phyloP scores from a whole-genome alignment of 495 filamentous ascomycete genomes.

The Rhizodiscina lignyota region DNA sequence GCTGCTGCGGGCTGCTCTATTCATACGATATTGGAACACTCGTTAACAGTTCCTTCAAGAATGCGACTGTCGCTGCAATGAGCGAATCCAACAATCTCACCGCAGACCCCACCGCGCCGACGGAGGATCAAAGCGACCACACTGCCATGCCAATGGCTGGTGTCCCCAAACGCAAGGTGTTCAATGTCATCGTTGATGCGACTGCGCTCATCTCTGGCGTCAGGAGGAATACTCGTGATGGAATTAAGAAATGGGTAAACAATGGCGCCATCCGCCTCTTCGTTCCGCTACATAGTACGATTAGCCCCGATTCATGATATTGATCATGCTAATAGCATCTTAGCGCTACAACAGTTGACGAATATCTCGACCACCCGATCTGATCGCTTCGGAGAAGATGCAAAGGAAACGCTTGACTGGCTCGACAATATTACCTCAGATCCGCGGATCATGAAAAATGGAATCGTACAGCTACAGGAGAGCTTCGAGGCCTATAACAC shows the following conservation, averaged over 20 bases:
- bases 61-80: no score
- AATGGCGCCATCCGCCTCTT: slow-evolving; percentile 47
- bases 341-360: no score
- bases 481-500: not conserved
- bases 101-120: no score
- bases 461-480: slow-evolving; percentile 10
- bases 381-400: slow-evolving; percentile 40
- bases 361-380: slow-evolving; percentile 37
- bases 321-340: slow-evolving; percentile 1
- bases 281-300: slow-evolving; percentile 53
- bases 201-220: slow-evolving; percentile 53
- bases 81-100: no score
- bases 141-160: no score
- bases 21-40: no score
- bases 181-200: slow-evolving; percentile 62
- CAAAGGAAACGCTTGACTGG: slow-evolving; percentile 46
- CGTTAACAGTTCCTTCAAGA: no score
- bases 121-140: no score
- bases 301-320: not conserved
- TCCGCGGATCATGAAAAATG: slow-evolving; percentile 22
- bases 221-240: slow-evolving; percentile 31
- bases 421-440: slow-evolving; percentile 45
- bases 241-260: slow-evolving; percentile 49
- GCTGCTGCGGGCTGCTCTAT: no score
- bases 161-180: slow-evolving; percentile 36